Evolutionary conservation across 352 stramenopile species (phyloP).

Genomic region (Pythium sp.): DNA sequence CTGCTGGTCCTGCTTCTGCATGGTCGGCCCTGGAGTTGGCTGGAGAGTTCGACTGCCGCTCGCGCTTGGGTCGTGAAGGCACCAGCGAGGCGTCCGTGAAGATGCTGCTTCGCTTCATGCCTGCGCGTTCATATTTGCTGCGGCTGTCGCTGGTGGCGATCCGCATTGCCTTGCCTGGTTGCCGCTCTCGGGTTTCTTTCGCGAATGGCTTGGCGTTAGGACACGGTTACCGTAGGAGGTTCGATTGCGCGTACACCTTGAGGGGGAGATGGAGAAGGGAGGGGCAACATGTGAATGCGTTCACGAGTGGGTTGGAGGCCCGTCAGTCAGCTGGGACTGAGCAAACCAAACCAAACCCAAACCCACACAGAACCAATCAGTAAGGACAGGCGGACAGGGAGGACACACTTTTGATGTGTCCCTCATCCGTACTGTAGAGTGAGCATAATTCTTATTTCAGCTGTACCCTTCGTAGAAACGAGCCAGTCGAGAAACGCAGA

Average conservation of each 20-base stretch:
- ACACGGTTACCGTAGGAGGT: background rate
- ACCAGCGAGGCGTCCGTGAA: background rate
- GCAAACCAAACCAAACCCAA: background rate
- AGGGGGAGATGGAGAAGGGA: background rate
- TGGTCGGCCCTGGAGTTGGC: background rate
- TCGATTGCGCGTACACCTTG: background rate
- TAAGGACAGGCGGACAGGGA: background rate
- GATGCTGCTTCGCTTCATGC: slow-evolving; percentile 11
- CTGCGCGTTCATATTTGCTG: slow-evolving; percentile 13
- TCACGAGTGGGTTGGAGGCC: background rate
- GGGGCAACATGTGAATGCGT: background rate
- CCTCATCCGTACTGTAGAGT: background rate
- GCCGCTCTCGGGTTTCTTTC: background rate
- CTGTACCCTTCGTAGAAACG: background rate
- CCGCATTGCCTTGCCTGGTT: background rate
- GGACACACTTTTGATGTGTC: background rate
- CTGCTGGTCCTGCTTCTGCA: background rate
- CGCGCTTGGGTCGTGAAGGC: background rate
- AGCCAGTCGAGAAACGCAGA: background rate
- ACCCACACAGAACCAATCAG: background rate
- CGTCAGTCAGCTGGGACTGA: background rate
- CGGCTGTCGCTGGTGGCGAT: background rate
- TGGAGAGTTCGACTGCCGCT: background rate
- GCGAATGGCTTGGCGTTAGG: slow-evolving; percentile 1
- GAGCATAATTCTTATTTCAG: background rate